Percentiles rank a stretch among this genome's conserved stretches.
Conservation (phyloP, 495 filamentous ascomycete species). For the Copromyces sp. region DNA sequence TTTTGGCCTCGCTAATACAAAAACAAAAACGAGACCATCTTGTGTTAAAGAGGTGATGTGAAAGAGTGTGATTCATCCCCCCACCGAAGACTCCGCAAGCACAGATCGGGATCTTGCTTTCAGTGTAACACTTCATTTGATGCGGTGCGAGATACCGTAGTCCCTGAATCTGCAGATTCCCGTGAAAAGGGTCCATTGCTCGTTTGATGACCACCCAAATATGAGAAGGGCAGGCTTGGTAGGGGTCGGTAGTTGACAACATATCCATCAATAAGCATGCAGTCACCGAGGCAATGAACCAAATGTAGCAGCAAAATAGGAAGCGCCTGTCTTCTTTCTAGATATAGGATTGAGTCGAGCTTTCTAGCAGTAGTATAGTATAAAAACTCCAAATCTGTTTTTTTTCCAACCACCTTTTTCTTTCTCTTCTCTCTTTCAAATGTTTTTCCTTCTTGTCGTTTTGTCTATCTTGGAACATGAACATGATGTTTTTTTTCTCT, state of each 20-base stretch:
- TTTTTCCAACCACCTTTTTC: neutral
- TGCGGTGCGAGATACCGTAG: neutral
- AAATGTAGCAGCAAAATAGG: neutral
- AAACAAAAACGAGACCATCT: no score
- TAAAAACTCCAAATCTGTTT: neutral
- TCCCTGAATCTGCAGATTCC: neutral
- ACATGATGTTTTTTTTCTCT: neutral
- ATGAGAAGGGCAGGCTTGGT: neutral
- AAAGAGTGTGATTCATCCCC: no score
- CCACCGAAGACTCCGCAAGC: neutral
- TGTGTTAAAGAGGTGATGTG: no score
- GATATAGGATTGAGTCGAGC: neutral
- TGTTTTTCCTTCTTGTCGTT: neutral
- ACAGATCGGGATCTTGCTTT: neutral
- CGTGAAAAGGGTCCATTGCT: neutral
- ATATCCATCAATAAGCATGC: neutral
- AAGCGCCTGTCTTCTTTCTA: neutral
- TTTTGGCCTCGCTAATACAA: no score
- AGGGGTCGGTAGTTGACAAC: neutral
- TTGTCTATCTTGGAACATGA: neutral
- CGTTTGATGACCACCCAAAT: neutral
- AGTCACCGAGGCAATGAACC: neutral
- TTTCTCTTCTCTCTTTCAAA: neutral
- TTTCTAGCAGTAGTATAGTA: neutral
- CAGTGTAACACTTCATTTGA: neutral